Evolutionary conservation across 176 grass and related monocot species (phyloP).

Genomic region (Rhynchospora tenuis): DNA sequence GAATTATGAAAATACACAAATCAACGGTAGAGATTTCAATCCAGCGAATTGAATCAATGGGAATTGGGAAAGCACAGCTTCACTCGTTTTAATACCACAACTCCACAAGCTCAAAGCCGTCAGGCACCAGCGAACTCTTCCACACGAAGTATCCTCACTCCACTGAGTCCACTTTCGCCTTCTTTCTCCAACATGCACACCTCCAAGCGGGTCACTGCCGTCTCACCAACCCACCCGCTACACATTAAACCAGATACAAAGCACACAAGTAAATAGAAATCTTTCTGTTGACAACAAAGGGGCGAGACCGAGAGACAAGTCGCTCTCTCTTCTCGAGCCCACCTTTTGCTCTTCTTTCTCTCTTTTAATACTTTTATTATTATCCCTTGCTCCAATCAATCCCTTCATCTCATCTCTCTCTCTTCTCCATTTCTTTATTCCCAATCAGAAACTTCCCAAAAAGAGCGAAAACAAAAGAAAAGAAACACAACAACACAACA

Average conservation of each 20-base stretch:
- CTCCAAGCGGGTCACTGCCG: neutral
- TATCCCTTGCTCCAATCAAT: neutral
- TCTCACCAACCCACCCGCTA: neutral
- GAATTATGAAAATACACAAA: neutral
- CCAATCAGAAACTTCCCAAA: neutral
- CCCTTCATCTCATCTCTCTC: neutral
- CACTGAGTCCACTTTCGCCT: neutral
- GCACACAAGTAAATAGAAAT: neutral
- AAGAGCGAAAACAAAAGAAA: neutral
- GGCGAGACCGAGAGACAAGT: neutral
- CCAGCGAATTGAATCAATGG: neutral
- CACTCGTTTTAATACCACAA: neutral
- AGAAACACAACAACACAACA: neutral
- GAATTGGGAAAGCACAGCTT: neutral
- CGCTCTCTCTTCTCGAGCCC: neutral
- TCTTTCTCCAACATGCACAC: neutral
- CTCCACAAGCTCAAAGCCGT: neutral
- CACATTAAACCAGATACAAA: neutral
- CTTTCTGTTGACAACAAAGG: neutral
- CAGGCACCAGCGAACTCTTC: neutral
- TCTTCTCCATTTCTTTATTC: neutral
- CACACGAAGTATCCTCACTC: constrained; percentile 2
- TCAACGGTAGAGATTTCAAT: neutral
- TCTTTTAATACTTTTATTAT: neutral
- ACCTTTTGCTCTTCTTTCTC: constrained; percentile 4